Evolutionary conservation across 1,284 basidiomycete genomes (phyloP), one percentile per base, ranked within the genome.

Genomic region (Sanghuangporus weigelae): DNA sequence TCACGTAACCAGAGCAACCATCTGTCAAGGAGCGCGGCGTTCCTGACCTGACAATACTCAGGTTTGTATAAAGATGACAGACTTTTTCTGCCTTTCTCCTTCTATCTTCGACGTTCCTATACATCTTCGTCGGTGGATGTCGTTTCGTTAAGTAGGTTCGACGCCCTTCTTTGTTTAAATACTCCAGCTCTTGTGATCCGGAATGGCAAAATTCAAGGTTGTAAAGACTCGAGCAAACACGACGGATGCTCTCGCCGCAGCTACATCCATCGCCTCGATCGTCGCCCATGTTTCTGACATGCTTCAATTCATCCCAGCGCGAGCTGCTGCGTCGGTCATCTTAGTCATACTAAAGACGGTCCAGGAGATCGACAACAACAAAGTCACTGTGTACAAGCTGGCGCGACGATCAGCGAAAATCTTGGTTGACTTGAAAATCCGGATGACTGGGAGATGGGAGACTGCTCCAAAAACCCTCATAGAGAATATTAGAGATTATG

Each of bases 381-480:
- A 76, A 65, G 70, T 71, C 2, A 74, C 74, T 1, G 84, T 82
- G 60, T 69, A 75, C 57, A 70, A 76, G 59, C 71, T 84, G 8
- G 81, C 80, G 3, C 72, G 74, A 50, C 74, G 81, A 19, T 79
- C 80, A 14, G 74, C 80, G 16, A 74, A 76, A 23, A 73, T 84
- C 50, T 67, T 84, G 38, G 66, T 77, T 12, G 76, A 81, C 57
- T 76, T 84, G 46, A 76, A 77, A 16, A 73, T 74, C 55, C 79
- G 79, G 40, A 83, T 84, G 79, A 73, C 71, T 3, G 81, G 76
- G 49, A 74, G 77, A 60, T 79, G 77, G 77, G 75, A 81, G 19
- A 70, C 71, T 21, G 79, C 81, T 0, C 81, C 82, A 1, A 71
- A 73, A 31, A 70, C 74, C 12, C 68, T 84, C 14, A 59, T 81